Evolutionary conservation across 2,329 filamentous ascomycete species (phyloP).

Genomic region (Alternaria tenuissima): DNA sequence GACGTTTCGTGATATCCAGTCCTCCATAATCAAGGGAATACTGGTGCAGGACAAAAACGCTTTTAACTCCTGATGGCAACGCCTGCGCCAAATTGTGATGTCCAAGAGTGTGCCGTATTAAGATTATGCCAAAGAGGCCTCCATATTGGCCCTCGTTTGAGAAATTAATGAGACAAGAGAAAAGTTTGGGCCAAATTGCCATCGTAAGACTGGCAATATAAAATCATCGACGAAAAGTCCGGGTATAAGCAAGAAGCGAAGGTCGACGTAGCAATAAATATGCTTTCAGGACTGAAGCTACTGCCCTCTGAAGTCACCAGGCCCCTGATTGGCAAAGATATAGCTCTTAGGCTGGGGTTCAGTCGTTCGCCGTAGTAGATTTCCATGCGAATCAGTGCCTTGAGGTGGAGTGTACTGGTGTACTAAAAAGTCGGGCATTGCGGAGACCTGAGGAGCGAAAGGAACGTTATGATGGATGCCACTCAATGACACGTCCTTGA

Average conservation of each 20-base stretch:
- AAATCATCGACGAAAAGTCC: conserved; percentile 10
- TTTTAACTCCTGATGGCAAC: conserved; percentile 17
- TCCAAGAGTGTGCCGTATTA: conserved; percentile 9
- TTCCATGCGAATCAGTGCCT: conserved; percentile 45
- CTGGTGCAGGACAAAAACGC: conserved; percentile 2
- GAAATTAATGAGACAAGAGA: conserved; percentile 3
- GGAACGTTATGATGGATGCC: conserved; percentile 46
- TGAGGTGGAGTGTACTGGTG: conserved; percentile 59
- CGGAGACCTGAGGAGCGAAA: conserved; percentile 41
- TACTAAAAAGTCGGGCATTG: conserved; percentile 53
- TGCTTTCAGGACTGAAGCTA: conserved; percentile 6
- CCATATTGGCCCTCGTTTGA: not conserved
- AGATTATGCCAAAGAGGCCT: conserved; percentile 14
- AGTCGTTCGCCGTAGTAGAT: conserved; percentile 35
- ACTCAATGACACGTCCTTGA: conserved; percentile 37
- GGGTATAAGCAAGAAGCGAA: conserved; percentile 19
- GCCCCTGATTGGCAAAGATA: conserved; percentile 58
- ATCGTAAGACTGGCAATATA: not conserved
- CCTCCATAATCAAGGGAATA: conserved; percentile 1
- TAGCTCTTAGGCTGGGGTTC: conserved; percentile 55
- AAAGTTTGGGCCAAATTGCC: conserved; percentile 3
- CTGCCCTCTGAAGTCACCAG: conserved; percentile 50
- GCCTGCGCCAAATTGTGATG: conserved; percentile 11
- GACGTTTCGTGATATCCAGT: conserved; percentile 9
- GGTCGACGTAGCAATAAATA: not conserved